phyloP scores from a whole-genome alignment of 2,329 filamentous ascomycete species.

The Pseudocercospora macadamiae region DNA sequence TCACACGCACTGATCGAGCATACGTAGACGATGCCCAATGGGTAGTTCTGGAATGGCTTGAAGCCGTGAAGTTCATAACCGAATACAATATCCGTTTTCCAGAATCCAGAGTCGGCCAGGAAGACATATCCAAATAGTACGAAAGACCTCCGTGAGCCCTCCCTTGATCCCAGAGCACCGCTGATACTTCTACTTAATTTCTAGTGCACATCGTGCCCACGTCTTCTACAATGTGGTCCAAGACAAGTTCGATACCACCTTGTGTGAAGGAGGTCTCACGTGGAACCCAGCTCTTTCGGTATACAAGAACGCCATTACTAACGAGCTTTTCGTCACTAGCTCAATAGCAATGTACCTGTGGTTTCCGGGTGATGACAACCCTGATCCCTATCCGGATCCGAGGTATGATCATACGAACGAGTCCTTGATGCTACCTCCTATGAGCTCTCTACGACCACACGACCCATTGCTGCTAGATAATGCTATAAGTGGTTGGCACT shows the following conservation, averaged over 20 bases:
- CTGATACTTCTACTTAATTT: too few relatives aligned
- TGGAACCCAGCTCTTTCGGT: constrained; percentile 82
- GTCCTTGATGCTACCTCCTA: constrained; percentile 49
- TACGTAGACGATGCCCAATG: constrained; percentile 36
- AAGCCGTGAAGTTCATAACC: constrained; percentile 37
- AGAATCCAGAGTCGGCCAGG: constrained; percentile 69
- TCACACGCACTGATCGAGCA: constrained; percentile 4
- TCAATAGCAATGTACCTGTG: constrained; percentile 89
- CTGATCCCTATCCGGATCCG: constrained; percentile 40
- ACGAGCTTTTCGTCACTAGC: constrained; percentile 84
- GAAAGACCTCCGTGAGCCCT: too few relatives aligned
- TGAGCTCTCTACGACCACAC: constrained; percentile 29
- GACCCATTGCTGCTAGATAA: constrained; percentile 65
- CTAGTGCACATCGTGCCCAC: constrained; percentile 77
- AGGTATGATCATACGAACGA: constrained; percentile 36
- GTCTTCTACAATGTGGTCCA: constrained; percentile 88
- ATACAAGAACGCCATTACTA: constrained; percentile 97
- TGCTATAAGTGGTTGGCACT: constrained; percentile 78
- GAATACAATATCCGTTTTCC: constrained; percentile 30
- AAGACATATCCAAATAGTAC: constrained; percentile 77
- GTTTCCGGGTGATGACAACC: constrained; percentile 79
- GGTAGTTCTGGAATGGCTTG: constrained; percentile 41
- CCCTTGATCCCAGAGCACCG: too few relatives aligned
- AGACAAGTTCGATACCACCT: constrained; percentile 75
- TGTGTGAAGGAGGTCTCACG: constrained; percentile 86